Evolutionary conservation across 768 basidiomycete species (phyloP).

Genomic region (Calocera cornea): DNA sequence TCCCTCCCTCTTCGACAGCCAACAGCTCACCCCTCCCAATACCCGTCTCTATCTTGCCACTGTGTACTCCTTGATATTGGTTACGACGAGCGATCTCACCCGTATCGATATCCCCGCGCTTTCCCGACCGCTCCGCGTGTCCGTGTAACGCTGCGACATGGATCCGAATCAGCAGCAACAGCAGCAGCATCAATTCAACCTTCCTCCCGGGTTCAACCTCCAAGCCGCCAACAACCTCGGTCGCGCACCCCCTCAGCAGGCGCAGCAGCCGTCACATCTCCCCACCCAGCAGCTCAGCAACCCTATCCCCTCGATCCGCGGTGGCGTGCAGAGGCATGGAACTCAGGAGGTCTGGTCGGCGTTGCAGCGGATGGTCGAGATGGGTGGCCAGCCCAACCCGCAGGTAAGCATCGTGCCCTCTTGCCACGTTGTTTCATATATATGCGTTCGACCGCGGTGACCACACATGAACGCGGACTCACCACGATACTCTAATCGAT

Average conservation of each 20-base stretch:
- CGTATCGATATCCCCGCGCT: neutral
- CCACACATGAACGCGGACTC: neutral
- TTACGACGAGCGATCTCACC: neutral
- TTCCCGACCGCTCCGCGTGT: neutral
- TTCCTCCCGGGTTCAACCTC: slow-evolving; percentile 3
- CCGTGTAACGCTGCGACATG: slow-evolving; percentile 1
- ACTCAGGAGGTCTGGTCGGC: neutral
- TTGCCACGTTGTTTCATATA: neutral
- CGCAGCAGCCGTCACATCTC: neutral
- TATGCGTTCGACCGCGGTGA: neutral
- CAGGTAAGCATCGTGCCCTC: neutral
- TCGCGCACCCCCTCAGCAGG: neutral
- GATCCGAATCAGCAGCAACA: slow-evolving; percentile 2
- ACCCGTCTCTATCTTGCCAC: neutral
- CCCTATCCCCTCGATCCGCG: slow-evolving; percentile 4
- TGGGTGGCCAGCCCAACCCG: neutral
- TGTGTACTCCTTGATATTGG: neutral
- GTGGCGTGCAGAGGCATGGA: neutral
- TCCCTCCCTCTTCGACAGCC: slow-evolving; percentile 1
- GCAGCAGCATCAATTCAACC: neutral
- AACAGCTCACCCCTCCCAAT: neutral
- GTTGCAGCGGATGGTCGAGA: neutral
- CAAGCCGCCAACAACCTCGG: neutral
- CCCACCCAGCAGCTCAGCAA: slow-evolving; percentile 3
- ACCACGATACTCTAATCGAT: no score